Evolutionary conservation across 2,329 filamentous ascomycete species (phyloP).

Genomic region (Apiospora aurea): DNA sequence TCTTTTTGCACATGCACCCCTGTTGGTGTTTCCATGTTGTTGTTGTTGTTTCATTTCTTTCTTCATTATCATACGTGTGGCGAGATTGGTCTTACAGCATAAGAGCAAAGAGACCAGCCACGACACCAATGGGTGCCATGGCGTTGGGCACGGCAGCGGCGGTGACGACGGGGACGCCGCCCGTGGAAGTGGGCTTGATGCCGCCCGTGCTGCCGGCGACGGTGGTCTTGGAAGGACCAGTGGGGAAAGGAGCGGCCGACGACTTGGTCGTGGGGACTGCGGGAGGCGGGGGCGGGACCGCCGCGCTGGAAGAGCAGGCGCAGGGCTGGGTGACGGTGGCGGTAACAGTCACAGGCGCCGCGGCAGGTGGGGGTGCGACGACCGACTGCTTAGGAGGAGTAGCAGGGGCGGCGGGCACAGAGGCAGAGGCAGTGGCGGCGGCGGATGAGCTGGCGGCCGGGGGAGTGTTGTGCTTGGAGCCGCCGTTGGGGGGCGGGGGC

Average conservation of each 20-base stretch:
- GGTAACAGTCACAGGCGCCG: slow-evolving; percentile 13
- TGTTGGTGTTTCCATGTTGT: neutral
- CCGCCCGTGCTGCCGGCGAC: slow-evolving; percentile 21
- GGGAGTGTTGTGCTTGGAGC: slow-evolving; percentile 13
- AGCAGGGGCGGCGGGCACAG: neutral
- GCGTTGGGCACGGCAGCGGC: slow-evolving; percentile 17
- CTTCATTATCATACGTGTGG: neutral
- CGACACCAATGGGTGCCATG: slow-evolving; percentile 1
- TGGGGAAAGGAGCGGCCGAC: neutral
- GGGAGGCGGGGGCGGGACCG: neutral
- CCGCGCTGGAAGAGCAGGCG: slow-evolving; percentile 6
- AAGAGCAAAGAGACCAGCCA: slow-evolving; percentile 13
- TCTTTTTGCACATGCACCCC: neutral
- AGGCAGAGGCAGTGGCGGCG: neutral
- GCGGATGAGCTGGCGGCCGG: neutral
- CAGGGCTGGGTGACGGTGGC: slow-evolving; percentile 17
- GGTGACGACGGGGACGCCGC: slow-evolving; percentile 12
- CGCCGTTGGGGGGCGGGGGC: slow-evolving; percentile 4
- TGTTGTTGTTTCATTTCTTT: neutral
- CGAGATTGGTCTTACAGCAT: neutral
- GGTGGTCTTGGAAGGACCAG: slow-evolving; percentile 9
- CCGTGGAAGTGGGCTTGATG: slow-evolving; percentile 4
- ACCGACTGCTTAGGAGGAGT: neutral
- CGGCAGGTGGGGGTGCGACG: neutral
- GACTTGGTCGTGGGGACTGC: slow-evolving; percentile 9